These are phyloP conservation scores for Ganoderma meredithae DNA, from an alignment of 1,284 basidiomycete genomes.

Conservation along the genomic window DNA sequence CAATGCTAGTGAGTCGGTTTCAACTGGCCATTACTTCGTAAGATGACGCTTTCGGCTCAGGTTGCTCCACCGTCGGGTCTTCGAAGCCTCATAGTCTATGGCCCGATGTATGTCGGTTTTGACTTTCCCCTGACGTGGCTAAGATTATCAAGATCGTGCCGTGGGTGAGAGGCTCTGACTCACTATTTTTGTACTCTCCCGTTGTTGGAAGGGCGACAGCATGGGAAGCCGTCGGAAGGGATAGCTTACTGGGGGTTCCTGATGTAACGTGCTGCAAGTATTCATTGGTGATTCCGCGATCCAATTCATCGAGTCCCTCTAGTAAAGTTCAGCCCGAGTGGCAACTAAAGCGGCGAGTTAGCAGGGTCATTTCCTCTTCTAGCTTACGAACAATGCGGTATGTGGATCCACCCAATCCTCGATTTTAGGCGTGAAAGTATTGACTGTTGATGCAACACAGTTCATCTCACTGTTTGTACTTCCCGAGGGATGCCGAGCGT, in stretches of 20 bases:
- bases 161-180: conserved; percentile 11
- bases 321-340: conserved; percentile 1
- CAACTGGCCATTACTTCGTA: not conserved
- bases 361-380: conserved; percentile 17
- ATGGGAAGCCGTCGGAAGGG: conserved; percentile 31
- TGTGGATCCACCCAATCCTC: not conserved
- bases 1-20: conserved; percentile 4
- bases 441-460: not conserved
- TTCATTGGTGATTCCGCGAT: conserved; percentile 4
- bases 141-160: conserved; percentile 10
- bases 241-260: not conserved
- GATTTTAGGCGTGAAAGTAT: not conserved
- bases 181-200: conserved; percentile 9
- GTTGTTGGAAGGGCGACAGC: conserved; percentile 10
- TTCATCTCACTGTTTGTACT: not conserved
- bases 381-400: conserved; percentile 1
- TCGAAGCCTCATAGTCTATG: not conserved
- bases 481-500: not conserved
- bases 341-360: not conserved
- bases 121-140: conserved; percentile 10
- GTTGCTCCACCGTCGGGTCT: not conserved
- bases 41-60: not conserved
- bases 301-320: not conserved
- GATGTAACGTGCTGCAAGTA: not conserved
- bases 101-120: not conserved